These are phyloP conservation scores for Xerocomellus dryophilus DNA, from an alignment of 768 basidiomycete genomes.

Conservation along the genomic window DNA sequence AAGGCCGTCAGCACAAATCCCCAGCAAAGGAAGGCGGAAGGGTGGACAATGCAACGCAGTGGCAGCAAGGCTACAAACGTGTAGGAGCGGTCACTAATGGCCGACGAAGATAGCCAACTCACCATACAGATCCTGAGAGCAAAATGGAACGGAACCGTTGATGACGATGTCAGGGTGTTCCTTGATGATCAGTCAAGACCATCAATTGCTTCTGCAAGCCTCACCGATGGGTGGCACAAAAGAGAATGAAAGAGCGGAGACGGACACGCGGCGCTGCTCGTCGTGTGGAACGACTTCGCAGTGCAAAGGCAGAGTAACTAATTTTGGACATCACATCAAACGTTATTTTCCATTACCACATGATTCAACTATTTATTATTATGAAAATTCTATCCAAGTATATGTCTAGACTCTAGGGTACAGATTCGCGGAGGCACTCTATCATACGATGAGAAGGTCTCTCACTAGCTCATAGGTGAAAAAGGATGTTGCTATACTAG, in stretches of 20 bases:
- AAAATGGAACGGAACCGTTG: constrained; percentile 9
- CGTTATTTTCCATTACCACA: constrained; percentile 7
- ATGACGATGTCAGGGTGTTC: constrained; percentile 2
- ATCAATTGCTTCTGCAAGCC: constrained; percentile 15
- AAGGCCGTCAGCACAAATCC: constrained; percentile 15
- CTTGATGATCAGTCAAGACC: constrained; percentile 28
- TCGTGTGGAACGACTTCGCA: constrained; percentile 16
- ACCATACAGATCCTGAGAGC: constrained; percentile 23
- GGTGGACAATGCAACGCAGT: constrained; percentile 22
- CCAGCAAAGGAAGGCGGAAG: constrained; percentile 10
- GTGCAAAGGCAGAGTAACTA: constrained; percentile 2
- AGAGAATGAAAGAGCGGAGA: constrained; percentile 12
- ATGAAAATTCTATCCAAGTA: neutral
- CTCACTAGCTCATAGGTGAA: constrained; percentile 76
- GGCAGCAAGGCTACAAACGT: constrained; percentile 25
- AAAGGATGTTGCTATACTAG: constrained; percentile 84
- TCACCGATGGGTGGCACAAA: constrained; percentile 5
- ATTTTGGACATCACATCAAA: constrained; percentile 10
- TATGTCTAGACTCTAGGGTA: neutral
- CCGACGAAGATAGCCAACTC: constrained; percentile 13
- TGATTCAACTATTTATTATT: constrained; percentile 6
- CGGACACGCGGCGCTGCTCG: constrained; percentile 16
- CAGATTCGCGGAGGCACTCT: neutral
- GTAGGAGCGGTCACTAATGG: constrained; percentile 1
- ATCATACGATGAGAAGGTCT: constrained; percentile 41